These are phyloP conservation scores for Eurotiales sp. DNA, from an alignment of 2,329 filamentous ascomycete species.

Conservation along the genomic window DNA sequence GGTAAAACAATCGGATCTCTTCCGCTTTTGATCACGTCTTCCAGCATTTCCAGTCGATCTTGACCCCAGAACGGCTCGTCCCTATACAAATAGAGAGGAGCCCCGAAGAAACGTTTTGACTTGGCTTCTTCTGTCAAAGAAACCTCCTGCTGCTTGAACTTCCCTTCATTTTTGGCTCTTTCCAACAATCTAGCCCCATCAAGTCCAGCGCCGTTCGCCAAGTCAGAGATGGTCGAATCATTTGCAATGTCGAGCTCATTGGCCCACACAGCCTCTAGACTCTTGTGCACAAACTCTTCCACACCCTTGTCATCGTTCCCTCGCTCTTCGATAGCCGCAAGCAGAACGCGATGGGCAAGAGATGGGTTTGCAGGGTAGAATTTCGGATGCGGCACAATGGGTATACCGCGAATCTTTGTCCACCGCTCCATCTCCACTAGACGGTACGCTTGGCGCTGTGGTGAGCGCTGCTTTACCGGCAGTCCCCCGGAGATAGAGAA, in stretches of 20 bases:
- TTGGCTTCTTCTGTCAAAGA: conserved; percentile 18
- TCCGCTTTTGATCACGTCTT: conserved; percentile 22
- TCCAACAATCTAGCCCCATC: not conserved
- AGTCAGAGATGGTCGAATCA: not conserved
- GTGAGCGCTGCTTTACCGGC: conserved; percentile 28
- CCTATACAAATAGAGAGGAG: conserved; percentile 21
- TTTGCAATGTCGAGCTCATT: conserved; percentile 3
- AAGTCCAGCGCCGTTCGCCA: not conserved
- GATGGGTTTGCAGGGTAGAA: conserved; percentile 21
- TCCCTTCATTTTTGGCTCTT: not conserved
- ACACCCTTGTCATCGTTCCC: conserved; percentile 10
- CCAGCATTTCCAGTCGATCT: conserved; percentile 23
- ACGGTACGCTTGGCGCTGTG: conserved; percentile 29
- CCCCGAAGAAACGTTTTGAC: conserved; percentile 20
- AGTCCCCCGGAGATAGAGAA: conserved; percentile 32
- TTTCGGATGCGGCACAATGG: conserved; percentile 24
- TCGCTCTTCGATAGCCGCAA: conserved; percentile 18
- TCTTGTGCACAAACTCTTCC: conserved; percentile 14
- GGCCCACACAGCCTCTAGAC: conserved; percentile 14
- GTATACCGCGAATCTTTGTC: conserved; percentile 23
- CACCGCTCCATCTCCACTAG: conserved; percentile 21
- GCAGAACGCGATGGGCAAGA: conserved; percentile 26
- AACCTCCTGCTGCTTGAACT: conserved; percentile 5
- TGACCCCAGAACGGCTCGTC: conserved; percentile 26
- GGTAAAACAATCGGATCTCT: not conserved